These are phyloP conservation scores for Articulospora tetracladia DNA, from an alignment of 495 filamentous ascomycete species.

Conservation along the genomic window DNA sequence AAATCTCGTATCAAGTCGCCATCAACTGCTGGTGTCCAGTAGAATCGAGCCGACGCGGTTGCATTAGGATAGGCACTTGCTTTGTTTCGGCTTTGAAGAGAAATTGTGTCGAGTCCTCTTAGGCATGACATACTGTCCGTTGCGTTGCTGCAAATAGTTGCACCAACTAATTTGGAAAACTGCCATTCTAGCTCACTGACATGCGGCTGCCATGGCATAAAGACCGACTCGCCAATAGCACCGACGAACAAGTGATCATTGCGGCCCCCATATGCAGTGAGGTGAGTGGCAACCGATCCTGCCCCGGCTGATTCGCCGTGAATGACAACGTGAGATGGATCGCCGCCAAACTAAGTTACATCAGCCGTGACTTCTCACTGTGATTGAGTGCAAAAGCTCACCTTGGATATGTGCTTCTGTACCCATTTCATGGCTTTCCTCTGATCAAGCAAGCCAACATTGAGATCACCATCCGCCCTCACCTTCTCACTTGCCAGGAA, in stretches of 20 bases:
- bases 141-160: neutral
- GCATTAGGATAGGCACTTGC: constrained; percentile 20
- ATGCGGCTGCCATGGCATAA: constrained; percentile 30
- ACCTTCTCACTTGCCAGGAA: constrained; percentile 65
- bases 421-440: constrained; percentile 34
- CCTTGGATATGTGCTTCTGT: neutral
- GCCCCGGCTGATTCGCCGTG: constrained; percentile 71
- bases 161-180: constrained; percentile 3
- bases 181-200: constrained; percentile 60
- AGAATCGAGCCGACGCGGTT: constrained; percentile 42
- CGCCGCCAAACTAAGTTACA: constrained; percentile 60
- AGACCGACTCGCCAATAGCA: constrained; percentile 33
- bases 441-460: constrained; percentile 65
- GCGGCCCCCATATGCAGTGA: constrained; percentile 54
- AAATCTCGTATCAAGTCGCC: constrained; percentile 53
- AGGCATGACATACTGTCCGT: neutral
- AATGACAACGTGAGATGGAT: constrained; percentile 65
- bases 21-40: constrained; percentile 57
- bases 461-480: constrained; percentile 48
- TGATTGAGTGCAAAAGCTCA: neutral
- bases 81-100: constrained; percentile 10
- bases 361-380: no score
- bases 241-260: constrained; percentile 16
- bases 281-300: constrained; percentile 58
- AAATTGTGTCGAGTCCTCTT: neutral